Base-by-base conservation (phyloP, 768 basidiomycete species). In the Lepiota venenata region DNA sequence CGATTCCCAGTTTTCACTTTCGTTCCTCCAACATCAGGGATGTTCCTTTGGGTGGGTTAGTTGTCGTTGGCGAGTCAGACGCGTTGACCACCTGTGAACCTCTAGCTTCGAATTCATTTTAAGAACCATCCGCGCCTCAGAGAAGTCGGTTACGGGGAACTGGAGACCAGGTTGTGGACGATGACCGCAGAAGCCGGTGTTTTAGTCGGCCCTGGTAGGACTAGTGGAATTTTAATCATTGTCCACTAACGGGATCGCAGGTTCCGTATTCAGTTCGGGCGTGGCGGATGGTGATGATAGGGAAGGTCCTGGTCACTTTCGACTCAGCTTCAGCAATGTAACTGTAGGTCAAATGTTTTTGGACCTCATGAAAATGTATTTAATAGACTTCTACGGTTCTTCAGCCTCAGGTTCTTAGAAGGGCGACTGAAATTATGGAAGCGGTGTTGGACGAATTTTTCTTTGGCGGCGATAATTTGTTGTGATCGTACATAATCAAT, bases 1-100 rank as follows among this genome's bases (percentile, higher is more conserved):
- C 14, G 18, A 60, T 9, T 64, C 75, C 20, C 62, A 86, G 56
- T 79, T 91, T 58, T 83, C 81, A 55, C 46, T 44, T 86, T 91
- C 63, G 79, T 88, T 1, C 86, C 89, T 11, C 90, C 91, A 0
- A 78, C 79, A 1, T 78, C 86, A n/a, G 91, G 91, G 7, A 94
- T 93, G 91, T 93, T 91, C 68, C 58, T 85, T 29, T 88, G 85
- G 85, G 83, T 83, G 63, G 49, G 76, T 14, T 11, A 15, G 20
- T 12, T 18, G 7, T 20, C 18, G 11, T 50, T 15, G 15, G 20
- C 22, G 29, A 25, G 16, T 11, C 41, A 15, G 9, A n/a, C 46
- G 16, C 22, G 25, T 18, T 50, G 20, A 29, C 22, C 50, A 38
- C n/a, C 48, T 27, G 32, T 44, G 37, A 15, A 9, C 47, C 29